Evolutionary conservation across 2,329 filamentous ascomycete genomes (phyloP).

Genomic region (Mollisiaceae sp.): DNA sequence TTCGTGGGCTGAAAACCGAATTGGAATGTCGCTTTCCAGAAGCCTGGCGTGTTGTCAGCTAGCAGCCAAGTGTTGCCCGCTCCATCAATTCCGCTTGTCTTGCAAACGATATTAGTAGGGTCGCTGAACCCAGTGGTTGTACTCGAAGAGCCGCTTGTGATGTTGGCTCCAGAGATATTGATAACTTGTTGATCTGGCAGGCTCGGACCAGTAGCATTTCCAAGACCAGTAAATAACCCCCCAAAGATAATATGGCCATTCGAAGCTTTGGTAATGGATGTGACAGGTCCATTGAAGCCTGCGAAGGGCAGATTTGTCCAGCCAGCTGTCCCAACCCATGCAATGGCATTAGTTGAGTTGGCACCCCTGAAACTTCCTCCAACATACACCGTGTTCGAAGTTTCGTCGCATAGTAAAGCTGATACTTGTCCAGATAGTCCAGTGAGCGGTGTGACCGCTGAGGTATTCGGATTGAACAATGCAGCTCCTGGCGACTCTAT

Average conservation of each 20-base stretch:
- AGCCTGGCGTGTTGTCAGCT: slow-evolving; percentile 74
- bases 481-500: slow-evolving; percentile 79
- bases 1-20: slow-evolving; percentile 89
- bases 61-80: slow-evolving; percentile 85
- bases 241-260: slow-evolving; percentile 91
- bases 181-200: slow-evolving; percentile 77
- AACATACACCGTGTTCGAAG: slow-evolving; percentile 81
- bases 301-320: slow-evolving; percentile 87
- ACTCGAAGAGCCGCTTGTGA: slow-evolving; percentile 69
- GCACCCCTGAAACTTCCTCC: slow-evolving; percentile 82
- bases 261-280: slow-evolving; percentile 78
- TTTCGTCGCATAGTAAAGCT: slow-evolving; percentile 80
- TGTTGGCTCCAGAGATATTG: slow-evolving; percentile 79
- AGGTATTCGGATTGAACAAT: slow-evolving; percentile 76
- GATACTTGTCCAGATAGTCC: slow-evolving; percentile 85
- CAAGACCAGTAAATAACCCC: slow-evolving; percentile 85
- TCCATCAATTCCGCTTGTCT: slow-evolving; percentile 67
- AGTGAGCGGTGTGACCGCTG: slow-evolving; percentile 72
- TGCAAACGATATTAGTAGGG: slow-evolving; percentile 83
- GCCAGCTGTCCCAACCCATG: slow-evolving; percentile 70
- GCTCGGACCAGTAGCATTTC: slow-evolving; percentile 74
- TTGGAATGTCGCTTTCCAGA: slow-evolving; percentile 81
- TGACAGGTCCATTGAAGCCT: slow-evolving; percentile 92
- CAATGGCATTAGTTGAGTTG: slow-evolving; percentile 88
- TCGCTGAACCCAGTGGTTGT: slow-evolving; percentile 70